phyloP scores from a whole-genome alignment of 2,329 filamentous ascomycete genomes.

The Colletotrichum trifolii region DNA sequence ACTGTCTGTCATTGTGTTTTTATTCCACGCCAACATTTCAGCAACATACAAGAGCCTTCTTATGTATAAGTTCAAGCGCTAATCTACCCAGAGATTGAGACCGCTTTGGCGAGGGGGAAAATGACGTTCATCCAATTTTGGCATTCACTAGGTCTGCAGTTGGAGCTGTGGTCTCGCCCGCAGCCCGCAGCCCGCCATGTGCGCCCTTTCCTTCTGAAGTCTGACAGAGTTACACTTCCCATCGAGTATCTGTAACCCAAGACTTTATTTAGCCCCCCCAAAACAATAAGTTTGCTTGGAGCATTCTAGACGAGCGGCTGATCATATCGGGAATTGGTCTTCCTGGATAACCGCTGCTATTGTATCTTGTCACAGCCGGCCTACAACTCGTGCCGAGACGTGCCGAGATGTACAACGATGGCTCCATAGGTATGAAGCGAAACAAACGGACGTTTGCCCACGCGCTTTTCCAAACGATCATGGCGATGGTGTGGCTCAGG shows the following conservation, averaged over 20 bases:
- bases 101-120: constrained; percentile 5
- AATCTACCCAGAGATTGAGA: too few species aligned
- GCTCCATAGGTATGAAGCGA: too few species aligned
- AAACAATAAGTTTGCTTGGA: background rate
- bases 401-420: too few species aligned
- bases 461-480: too few species aligned
- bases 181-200: constrained; percentile 14
- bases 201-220: constrained; percentile 23
- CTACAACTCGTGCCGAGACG: too few species aligned
- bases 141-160: constrained; percentile 11
- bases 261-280: constrained; percentile 8
- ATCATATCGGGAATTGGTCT: background rate
- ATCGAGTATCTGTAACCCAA: constrained; percentile 26
- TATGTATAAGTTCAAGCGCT: background rate
- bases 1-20: too few species aligned
- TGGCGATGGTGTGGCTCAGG: too few species aligned
- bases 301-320: constrained; percentile 7
- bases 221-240: constrained; percentile 24
- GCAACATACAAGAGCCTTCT: background rate
- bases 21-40: background rate
- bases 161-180: constrained; percentile 23
- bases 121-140: constrained; percentile 2
- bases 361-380: background rate
- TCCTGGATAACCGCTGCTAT: background rate
- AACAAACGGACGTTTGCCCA: too few species aligned